phyloP scores from a whole-genome alignment of 75 land plant genomes.

The Pinus taeda region DNA sequence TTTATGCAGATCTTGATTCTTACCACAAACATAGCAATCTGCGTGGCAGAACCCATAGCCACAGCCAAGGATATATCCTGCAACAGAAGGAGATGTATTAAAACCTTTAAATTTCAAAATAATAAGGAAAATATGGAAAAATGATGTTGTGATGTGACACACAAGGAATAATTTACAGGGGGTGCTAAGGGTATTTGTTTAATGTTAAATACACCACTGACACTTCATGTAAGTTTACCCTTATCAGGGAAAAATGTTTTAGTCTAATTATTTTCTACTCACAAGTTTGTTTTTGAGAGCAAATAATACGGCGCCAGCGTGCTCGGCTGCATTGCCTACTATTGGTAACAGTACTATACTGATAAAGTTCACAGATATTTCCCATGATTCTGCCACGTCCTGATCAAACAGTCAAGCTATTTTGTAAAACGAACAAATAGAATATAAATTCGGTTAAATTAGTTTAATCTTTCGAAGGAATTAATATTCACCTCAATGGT shows the following conservation, averaged over 20 bases:
- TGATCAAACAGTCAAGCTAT: neutral
- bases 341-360: slow-evolving; percentile 53
- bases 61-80: slow-evolving; percentile 60
- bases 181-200: no score
- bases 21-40: slow-evolving; percentile 64
- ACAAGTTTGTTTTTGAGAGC: slow-evolving; percentile 60
- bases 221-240: no score
- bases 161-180: no score
- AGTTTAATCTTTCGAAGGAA: no score
- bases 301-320: slow-evolving; percentile 59
- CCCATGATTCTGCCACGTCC: slow-evolving; percentile 47
- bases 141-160: no score
- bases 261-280: slow-evolving; percentile 28
- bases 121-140: no score
- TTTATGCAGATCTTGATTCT: neutral
- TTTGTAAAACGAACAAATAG: no score
- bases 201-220: no score
- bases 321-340: slow-evolving; percentile 66
- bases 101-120: neutral
- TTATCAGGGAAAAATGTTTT: no score
- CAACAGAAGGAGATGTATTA: neutral
- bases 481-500: slow-evolving; percentile 66
- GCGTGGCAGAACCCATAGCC: slow-evolving; percentile 56
- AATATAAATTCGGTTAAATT: no score
- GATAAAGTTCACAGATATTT: slow-evolving; percentile 42